Percentiles rank a stretch among this genome's conserved stretches.
Evolutionary conservation across 1,284 basidiomycete species (phyloP).

Genomic region (Sparassis latifolia): DNA sequence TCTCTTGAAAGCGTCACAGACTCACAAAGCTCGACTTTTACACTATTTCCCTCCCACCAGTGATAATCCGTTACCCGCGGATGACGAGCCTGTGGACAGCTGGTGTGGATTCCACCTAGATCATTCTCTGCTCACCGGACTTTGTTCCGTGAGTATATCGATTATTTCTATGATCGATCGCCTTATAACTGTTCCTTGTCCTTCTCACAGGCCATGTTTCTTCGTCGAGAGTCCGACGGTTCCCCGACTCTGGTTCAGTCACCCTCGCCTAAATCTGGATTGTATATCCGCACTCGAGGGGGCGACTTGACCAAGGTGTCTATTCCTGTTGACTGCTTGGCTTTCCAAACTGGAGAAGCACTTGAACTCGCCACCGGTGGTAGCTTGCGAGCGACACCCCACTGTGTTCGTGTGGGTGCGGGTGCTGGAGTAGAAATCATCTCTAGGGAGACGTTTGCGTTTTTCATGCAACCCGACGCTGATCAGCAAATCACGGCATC

Average conservation of each 20-base stretch:
- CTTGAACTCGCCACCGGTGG: constrained; percentile 80
- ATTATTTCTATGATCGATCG: constrained; percentile 10
- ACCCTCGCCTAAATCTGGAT: constrained; percentile 71
- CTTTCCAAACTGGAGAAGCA: constrained; percentile 93
- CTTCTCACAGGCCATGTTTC: constrained; percentile 66
- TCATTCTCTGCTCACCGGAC: constrained; percentile 83
- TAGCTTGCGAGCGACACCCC: constrained; percentile 79
- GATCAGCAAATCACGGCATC: constrained; percentile 61
- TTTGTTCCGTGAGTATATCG: constrained; percentile 66
- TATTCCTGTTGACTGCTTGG: constrained; percentile 76
- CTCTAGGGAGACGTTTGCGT: constrained; percentile 81
- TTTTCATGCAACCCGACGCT: constrained; percentile 91
- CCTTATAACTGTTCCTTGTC: constrained; percentile 11
- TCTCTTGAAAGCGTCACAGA: constrained; percentile 60
- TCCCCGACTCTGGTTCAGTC: constrained; percentile 50
- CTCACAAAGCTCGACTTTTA: constrained; percentile 79
- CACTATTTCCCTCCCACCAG: constrained; percentile 81
- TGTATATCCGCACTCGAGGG: constrained; percentile 85
- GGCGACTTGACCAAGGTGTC: constrained; percentile 71
- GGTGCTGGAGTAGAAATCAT: constrained; percentile 39
- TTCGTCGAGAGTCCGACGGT: constrained; percentile 35
- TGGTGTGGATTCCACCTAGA: constrained; percentile 84
- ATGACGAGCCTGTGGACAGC: constrained; percentile 67
- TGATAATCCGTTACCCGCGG: constrained; percentile 28
- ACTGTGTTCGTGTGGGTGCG: constrained; percentile 75